phyloP scores from a whole-genome alignment of 2,329 filamentous ascomycete species.

The Cadophora sp. region DNA sequence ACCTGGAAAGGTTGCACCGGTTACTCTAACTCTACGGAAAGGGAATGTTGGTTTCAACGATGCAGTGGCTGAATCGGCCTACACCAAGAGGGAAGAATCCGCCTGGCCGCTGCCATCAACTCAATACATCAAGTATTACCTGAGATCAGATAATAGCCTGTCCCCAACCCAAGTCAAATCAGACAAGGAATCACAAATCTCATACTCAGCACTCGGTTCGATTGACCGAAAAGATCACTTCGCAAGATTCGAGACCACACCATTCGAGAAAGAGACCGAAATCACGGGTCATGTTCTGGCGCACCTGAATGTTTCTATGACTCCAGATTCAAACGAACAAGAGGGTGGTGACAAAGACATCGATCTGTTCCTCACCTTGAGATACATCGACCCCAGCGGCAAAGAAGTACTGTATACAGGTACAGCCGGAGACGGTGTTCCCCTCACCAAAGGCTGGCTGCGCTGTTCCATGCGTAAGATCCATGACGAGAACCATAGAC shows the following conservation, averaged over 20 bases:
- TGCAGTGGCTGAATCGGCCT: background rate
- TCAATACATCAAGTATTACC: background rate
- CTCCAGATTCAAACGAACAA: background rate
- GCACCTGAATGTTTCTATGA: background rate
- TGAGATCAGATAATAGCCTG: background rate
- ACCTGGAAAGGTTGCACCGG: background rate
- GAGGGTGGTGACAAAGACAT: background rate
- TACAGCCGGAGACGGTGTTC: background rate
- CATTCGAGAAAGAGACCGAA: background rate
- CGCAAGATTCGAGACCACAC: background rate
- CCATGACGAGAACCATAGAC: background rate
- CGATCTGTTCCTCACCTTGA: background rate
- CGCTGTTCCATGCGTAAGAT: background rate
- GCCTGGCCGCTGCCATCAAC: background rate
- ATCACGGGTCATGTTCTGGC: background rate
- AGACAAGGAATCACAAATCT: background rate
- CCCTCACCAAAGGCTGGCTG: background rate
- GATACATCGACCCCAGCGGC: background rate
- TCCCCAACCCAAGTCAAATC: background rate
- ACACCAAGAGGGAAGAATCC: background rate
- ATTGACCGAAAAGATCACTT: background rate
- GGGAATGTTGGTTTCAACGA: background rate
- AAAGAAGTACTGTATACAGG: background rate
- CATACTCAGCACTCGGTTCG: background rate
- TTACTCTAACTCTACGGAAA: background rate